Evolutionary conservation across 164 flowering plant genomes (phyloP).

Genomic region (Chimonanthus praecox): DNA sequence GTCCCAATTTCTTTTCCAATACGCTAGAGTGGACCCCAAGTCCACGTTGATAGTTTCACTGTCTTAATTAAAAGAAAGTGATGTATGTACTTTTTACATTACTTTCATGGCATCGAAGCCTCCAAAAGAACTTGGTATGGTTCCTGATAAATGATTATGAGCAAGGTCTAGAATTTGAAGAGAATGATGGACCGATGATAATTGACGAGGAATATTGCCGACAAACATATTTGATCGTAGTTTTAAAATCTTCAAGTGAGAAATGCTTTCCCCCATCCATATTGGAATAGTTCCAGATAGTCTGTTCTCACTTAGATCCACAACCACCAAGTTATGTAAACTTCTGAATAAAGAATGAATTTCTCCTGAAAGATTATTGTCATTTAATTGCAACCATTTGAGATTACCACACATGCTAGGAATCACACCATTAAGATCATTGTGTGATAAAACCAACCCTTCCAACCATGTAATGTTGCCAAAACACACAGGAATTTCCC

Average conservation of each 20-base stretch:
- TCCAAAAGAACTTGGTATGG: too few relatives aligned
- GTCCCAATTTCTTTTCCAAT: too few relatives aligned
- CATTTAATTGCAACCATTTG: neutral
- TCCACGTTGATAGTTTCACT: too few relatives aligned
- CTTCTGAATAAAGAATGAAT: slow-evolving; percentile 1
- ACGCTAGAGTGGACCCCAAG: neutral
- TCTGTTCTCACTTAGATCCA: neutral
- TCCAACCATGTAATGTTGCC: neutral
- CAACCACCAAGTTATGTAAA: neutral
- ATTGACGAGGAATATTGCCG: neutral
- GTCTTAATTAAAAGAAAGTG: too few relatives aligned
- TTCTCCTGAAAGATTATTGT: neutral
- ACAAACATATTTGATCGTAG: slow-evolving; percentile 2
- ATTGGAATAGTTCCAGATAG: neutral
- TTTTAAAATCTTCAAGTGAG: neutral
- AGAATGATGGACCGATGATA: neutral
- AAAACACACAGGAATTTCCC: slow-evolving; percentile 12
- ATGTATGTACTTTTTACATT: too few relatives aligned
- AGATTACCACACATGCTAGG: slow-evolving; percentile 3
- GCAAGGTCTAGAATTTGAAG: neutral
- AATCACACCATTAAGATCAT: neutral
- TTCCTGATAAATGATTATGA: too few relatives aligned
- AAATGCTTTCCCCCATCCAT: neutral
- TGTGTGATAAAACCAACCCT: neutral
- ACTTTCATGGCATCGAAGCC: too few relatives aligned